phyloP scores from a whole-genome alignment of 2,329 filamentous ascomycete genomes.

The Phoma sp. region DNA sequence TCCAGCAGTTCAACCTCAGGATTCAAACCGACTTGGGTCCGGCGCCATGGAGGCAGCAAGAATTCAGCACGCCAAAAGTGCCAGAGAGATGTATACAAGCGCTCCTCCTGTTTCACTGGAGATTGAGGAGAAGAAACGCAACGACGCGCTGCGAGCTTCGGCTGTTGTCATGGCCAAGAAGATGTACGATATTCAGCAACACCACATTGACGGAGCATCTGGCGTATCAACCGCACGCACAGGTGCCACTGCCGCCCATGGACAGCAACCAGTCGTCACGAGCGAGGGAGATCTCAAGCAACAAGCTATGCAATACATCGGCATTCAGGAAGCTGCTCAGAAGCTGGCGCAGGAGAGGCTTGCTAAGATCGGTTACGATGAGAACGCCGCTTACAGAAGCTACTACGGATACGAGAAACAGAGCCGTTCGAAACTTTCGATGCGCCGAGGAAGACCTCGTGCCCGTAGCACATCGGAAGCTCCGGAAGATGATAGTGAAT shows the following conservation, averaged over 20 bases:
- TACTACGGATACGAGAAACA: slow-evolving; percentile 71
- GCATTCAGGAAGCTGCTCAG: slow-evolving; percentile 85
- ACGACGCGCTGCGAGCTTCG: slow-evolving; percentile 77
- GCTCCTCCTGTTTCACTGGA: slow-evolving; percentile 74
- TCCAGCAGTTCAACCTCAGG: slow-evolving; percentile 17
- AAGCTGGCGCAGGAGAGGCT: slow-evolving; percentile 84
- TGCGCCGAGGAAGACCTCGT: slow-evolving; percentile 61
- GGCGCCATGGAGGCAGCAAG: slow-evolving; percentile 66
- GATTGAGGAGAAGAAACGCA: slow-evolving; percentile 73
- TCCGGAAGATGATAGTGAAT: slow-evolving; percentile 32
- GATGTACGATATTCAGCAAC: slow-evolving; percentile 78
- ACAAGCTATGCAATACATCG: slow-evolving; percentile 59
- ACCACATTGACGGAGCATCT: slow-evolving; percentile 58
- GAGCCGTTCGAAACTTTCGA: slow-evolving; percentile 58
- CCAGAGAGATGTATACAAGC: slow-evolving; percentile 78
- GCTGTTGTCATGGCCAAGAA: slow-evolving; percentile 88
- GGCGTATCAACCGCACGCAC: slow-evolving; percentile 37
- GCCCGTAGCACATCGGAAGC: slow-evolving; percentile 68
- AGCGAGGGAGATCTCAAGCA: slow-evolving; percentile 58
- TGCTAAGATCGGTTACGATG: slow-evolving; percentile 77
- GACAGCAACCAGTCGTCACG: slow-evolving; percentile 33
- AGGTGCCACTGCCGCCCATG: slow-evolving; percentile 43
- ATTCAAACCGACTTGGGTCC: slow-evolving; percentile 51
- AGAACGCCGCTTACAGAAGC: slow-evolving; percentile 69
- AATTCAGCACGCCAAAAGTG: slow-evolving; percentile 69